Percentiles rank a stretch among this genome's conserved stretches.
phyloP scores from a whole-genome alignment of 805 yeast genomes.

The Yamadazyma kitorensis region DNA sequence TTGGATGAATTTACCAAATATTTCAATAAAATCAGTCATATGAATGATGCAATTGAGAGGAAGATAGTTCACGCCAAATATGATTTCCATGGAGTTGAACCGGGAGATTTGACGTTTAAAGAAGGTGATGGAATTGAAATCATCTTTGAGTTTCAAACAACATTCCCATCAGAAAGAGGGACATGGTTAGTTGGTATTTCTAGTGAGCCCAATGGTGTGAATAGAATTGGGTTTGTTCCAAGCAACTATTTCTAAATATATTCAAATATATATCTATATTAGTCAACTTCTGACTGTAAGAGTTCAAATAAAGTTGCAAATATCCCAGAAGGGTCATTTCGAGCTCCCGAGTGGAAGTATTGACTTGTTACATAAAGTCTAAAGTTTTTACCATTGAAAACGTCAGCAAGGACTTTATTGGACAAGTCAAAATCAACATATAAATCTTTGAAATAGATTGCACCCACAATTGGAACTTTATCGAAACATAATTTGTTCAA shows the following conservation, averaged over 20 bases:
- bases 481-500: conserved; percentile 29
- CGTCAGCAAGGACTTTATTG: conserved; percentile 29
- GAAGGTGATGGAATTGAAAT: conserved; percentile 33
- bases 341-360: conserved; percentile 49
- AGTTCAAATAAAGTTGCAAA: conserved; percentile 38
- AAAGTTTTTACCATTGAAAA: conserved; percentile 30
- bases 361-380: conserved; percentile 46
- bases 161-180: conserved; percentile 18
- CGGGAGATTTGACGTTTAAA: conserved; percentile 38
- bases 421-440: conserved; percentile 49
- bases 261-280: conserved; percentile 4
- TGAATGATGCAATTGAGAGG: conserved; percentile 3
- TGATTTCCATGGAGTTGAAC: conserved; percentile 28
- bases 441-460: conserved; percentile 47
- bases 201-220: conserved; percentile 8
- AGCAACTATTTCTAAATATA: conserved; percentile 23
- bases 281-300: conserved; percentile 40
- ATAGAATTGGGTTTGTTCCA: conserved; percentile 38
- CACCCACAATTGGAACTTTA: conserved; percentile 47
- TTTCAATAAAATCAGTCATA: conserved; percentile 17
- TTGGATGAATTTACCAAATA: conserved; percentile 22
- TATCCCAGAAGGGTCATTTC: conserved; percentile 39
- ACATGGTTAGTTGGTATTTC: conserved; percentile 36
- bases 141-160: conserved; percentile 28
- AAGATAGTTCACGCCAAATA: conserved; percentile 14